Base-by-base conservation (phyloP, 192 early-diverging fungal genomes). In the Chytriomyces sp. region DNA sequence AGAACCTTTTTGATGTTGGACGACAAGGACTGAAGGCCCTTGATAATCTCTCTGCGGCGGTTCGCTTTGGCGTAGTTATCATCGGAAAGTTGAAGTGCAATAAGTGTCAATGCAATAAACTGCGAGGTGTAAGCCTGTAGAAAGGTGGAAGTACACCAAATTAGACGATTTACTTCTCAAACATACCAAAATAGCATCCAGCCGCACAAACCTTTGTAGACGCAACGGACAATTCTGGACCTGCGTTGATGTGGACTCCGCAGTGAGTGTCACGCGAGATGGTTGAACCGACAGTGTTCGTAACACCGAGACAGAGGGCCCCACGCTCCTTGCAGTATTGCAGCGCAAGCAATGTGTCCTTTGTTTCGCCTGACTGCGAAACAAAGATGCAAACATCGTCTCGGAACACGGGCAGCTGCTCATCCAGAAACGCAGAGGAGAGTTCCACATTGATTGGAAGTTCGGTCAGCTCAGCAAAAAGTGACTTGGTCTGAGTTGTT, bases 191-290 rank as follows among this genome's bases (percentile, higher is more conserved):
- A 23, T 13, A 49, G 49, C 16, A 43, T 9, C 26, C 67, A 45
- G 72, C 28, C 62, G 8, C 49, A 70, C 59, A 13, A 18, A 86
- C 86, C 86, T 90, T 90, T 69, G 89, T 90, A 65, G 80, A 82
- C 47, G 89, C 89, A 23, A 90, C 89, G 74, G 84, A 80, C 61
- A 89, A 83, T 75, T 90, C 89, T 49, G 86, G 88, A 60, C 89
- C 89, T 65, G 89, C 89, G 63, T 90, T 90, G 77, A 90, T 88
- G 80, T 90, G 89, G 10, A 90, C 89, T 68, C 89, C 89, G 61
- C 89, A 90, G 77, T 89, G 88, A 46, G 89, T 90, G 64, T 90
- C 89, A 49, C 89, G 78, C 1, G 86, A 88, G 67, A 90, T 90
- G 20, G 88, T 86, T 35, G 79, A 82, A 7, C 89, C 89, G 47